Percentiles rank a stretch among this genome's conserved stretches.
Conservation (phyloP, 768 basidiomycete species). For the Leccinum disarticulatum region DNA sequence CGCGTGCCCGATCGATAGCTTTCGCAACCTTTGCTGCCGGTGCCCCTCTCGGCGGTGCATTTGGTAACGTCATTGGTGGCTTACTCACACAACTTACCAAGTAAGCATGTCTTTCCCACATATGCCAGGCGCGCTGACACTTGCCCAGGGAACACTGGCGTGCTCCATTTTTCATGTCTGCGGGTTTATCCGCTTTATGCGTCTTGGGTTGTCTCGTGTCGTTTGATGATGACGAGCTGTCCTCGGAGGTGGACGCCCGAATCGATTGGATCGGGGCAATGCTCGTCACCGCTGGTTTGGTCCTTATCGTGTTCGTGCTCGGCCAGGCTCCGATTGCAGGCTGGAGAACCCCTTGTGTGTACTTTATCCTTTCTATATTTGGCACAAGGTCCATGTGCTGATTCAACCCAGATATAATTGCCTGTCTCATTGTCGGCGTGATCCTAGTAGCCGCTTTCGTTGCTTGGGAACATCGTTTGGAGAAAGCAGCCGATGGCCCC, state of each 20-base stretch:
- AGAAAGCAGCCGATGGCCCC: slow-evolving; percentile 27
- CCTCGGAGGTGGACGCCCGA: slow-evolving; percentile 41
- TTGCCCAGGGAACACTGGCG: slow-evolving; percentile 57
- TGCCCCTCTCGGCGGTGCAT: slow-evolving; percentile 74
- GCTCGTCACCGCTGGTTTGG: slow-evolving; percentile 62
- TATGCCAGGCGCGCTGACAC: neutral
- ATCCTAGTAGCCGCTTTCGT: slow-evolving; percentile 56
- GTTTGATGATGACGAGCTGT: slow-evolving; percentile 56
- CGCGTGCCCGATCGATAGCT: slow-evolving; percentile 65
- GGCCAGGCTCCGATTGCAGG: slow-evolving; percentile 64
- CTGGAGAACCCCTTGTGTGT: slow-evolving; percentile 60
- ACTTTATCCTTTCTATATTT: neutral
- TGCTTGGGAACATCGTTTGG: slow-evolving; percentile 65
- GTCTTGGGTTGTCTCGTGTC: slow-evolving; percentile 53
- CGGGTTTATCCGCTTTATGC: slow-evolving; percentile 55
- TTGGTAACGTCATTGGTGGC: slow-evolving; percentile 74
- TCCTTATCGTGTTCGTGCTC: slow-evolving; percentile 72
- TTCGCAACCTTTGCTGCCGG: slow-evolving; percentile 87
- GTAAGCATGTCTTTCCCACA: slow-evolving; percentile 26
- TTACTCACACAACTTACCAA: slow-evolving; percentile 55
- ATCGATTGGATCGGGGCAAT: slow-evolving; percentile 80
- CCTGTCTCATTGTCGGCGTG: slow-evolving; percentile 60
- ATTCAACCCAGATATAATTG: slow-evolving; percentile 59
- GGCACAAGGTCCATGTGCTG: slow-evolving; percentile 23
- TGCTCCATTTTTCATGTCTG: slow-evolving; percentile 57